Conservation (phyloP, 176 grass and related monocot genomes). For the Cenchrus americanus region DNA sequence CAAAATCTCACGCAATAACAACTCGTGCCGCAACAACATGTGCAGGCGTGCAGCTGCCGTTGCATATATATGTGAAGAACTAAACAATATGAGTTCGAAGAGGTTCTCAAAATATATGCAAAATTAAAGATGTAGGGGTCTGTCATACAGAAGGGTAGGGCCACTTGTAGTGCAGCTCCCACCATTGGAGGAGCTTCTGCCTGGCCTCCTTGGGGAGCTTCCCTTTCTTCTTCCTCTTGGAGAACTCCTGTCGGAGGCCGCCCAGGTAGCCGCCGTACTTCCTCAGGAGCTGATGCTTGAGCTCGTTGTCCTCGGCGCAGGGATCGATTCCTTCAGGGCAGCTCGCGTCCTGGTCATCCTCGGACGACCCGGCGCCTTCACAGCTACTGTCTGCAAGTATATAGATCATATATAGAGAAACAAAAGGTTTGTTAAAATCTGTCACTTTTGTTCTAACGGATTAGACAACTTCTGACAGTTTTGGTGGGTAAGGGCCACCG, state of each 20-base stretch:
- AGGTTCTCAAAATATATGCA: neutral
- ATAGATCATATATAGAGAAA: neutral
- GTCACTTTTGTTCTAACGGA: neutral
- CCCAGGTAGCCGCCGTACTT: conserved; percentile 83
- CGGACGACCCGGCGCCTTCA: conserved; percentile 60
- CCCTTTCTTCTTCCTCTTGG: conserved; percentile 88
- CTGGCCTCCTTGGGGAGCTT: conserved; percentile 93
- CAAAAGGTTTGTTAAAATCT: neutral
- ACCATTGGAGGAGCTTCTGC: conserved; percentile 85
- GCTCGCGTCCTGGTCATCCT: conserved; percentile 80
- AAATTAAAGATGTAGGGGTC: neutral
- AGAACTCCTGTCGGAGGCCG: conserved; percentile 77
- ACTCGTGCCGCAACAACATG: no score
- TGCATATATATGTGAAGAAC: neutral
- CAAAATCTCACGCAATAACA: no score
- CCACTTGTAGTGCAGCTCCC: conserved; percentile 96
- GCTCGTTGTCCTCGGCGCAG: conserved; percentile 73
- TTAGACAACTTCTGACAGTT: neutral
- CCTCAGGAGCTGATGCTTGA: conserved; percentile 79
- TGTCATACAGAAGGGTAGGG: conserved; percentile 82
- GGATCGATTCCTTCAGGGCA: conserved; percentile 60
- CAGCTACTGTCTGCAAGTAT: conserved; percentile 50
- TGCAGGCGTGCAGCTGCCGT: neutral
- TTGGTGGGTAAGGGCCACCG: neutral
- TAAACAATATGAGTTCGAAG: neutral